Percentiles rank a stretch among this genome's conserved stretches.
phyloP scores from a whole-genome alignment of 768 basidiomycete genomes.

The Boletales sp. region DNA sequence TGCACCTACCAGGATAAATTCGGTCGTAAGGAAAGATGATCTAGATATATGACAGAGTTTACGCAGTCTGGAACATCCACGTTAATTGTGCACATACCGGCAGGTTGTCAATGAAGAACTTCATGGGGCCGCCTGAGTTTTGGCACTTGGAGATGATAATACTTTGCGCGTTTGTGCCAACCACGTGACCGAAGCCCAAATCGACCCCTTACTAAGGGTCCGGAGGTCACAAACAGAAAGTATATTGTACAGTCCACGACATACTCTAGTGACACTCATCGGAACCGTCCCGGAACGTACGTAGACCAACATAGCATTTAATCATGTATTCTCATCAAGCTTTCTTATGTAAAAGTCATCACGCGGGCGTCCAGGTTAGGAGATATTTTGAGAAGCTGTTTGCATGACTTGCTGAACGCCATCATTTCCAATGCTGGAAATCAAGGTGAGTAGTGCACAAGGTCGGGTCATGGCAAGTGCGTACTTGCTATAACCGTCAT shows the following conservation, averaged over 20 bases:
- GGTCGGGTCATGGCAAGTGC: conserved; percentile 4
- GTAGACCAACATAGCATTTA: too few species aligned
- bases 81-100: conserved; percentile 47
- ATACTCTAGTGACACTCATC: too few species aligned
- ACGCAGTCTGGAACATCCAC: too few species aligned
- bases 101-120: conserved; percentile 78
- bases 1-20: conserved; percentile 82
- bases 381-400: conserved; percentile 35
- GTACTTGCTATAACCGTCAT: conserved; percentile 56
- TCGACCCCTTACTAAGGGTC: too few species aligned
- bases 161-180: background rate
- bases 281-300: too few species aligned
- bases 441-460: conserved; percentile 2
- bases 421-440: conserved; percentile 27
- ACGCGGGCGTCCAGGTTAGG: conserved; percentile 1
- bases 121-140: conserved; percentile 44
- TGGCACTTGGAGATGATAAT: background rate
- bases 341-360: background rate
- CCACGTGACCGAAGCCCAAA: too few species aligned
- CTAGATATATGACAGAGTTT: conserved; percentile 32
- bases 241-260: too few species aligned
- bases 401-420: conserved; percentile 30
- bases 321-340: background rate
- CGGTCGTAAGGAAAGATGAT: conserved; percentile 92
- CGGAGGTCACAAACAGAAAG: too few species aligned